Evolutionary conservation across 305 asterid genomes (phyloP), one percentile per base, ranked within the genome.

Genomic region (Stenogyne calaminthoides): DNA sequence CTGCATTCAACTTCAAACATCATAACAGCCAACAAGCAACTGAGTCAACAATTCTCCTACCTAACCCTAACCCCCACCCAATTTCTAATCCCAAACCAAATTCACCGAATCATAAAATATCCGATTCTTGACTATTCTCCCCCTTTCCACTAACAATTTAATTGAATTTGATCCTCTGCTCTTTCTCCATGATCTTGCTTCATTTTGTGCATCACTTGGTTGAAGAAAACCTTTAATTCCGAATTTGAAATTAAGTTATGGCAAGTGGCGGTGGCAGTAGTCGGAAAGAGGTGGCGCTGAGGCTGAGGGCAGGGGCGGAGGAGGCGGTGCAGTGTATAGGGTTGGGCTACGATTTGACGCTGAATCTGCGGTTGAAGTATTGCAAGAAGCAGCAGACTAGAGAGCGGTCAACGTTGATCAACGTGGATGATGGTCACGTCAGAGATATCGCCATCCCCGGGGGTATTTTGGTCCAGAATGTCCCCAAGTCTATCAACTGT

Each of bases 351-450:
- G 94, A 90, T 70, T 55, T 90, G 76, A 82, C 91, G 71, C 80
- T 90, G 32, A 95, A 91, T 84, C 78, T 91, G 22, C 84, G 97
- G 42, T 82, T 91, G 67, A 91, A 87, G 89, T 91, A 91, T 79
- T 85, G 91, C 79, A 90, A 88, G 83, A 84, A 73, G 77, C 86
- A 80, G 75, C 76, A 62, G 9, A 2, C 9, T 64, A 29, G 64
- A 46, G 68, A 78, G 22, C 80, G 76, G 37, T 65, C 86, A 16
- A 71, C 87, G 76, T 66, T 90, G 82, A 88, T 90, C 80, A 55
- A 79, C 47, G 64, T 90, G 34, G 97, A 90, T 36, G 86, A 78
- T 62, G 97, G 77, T 70, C 93, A 80, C 64, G 95, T 83, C 19
- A 71, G 95, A 11, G 97, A 90, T 76, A 85, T 90, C 7, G 85